These are phyloP conservation scores for Penicillium thymicola DNA, from an alignment of 2,329 filamentous ascomycete species.

Conservation along the genomic window DNA sequence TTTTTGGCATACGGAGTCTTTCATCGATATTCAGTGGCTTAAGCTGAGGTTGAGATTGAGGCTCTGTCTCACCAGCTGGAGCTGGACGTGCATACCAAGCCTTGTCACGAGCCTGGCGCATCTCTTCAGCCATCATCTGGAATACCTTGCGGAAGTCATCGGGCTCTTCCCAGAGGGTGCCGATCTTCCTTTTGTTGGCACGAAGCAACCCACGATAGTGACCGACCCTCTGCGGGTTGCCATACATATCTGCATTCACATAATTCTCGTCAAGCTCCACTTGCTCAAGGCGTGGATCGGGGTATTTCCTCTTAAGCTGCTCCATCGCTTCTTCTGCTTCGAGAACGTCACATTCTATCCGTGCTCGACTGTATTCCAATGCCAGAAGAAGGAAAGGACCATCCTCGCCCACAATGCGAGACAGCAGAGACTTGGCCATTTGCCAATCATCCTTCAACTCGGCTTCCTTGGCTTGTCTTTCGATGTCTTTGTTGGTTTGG, in stretches of 20 bases:
- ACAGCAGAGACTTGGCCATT: neutral
- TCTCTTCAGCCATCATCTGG: neutral
- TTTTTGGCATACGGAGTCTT: too few relatives aligned
- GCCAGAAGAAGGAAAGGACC: neutral
- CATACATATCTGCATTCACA: too few relatives aligned
- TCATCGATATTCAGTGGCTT: neutral
- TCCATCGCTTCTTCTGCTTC: neutral
- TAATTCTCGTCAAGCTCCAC: neutral
- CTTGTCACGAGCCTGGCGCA: neutral
- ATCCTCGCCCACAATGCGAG: neutral
- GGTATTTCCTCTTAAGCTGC: neutral
- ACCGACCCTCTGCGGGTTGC: neutral
- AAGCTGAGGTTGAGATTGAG: neutral
- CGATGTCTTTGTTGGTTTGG: neutral
- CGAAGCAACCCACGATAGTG: neutral
- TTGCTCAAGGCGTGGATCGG: neutral
- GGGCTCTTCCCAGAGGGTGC: neutral
- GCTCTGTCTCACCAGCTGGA: neutral
- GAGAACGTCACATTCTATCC: rapidly evolving
- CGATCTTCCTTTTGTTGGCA: neutral
- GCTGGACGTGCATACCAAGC: neutral
- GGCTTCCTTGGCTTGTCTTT: neutral
- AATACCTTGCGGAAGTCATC: neutral
- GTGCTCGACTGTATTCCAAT: neutral
- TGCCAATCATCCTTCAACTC: neutral